These are phyloP conservation scores for Taiwanofungus camphoratus DNA, from an alignment of 1,284 basidiomycete species.

Conservation along the genomic window DNA sequence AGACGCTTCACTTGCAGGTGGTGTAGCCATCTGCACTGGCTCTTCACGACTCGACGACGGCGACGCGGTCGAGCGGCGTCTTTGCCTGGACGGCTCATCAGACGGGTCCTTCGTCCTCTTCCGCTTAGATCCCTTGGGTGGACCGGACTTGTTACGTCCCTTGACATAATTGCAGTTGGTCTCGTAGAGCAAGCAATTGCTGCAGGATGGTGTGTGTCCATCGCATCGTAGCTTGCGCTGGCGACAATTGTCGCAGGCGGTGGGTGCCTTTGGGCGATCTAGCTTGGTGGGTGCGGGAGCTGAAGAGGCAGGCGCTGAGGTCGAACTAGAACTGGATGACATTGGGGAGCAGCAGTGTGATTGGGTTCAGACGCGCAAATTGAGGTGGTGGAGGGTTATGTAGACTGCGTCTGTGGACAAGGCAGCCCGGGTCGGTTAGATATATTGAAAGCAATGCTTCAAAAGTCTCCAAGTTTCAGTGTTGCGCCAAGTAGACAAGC, in stretches of 20 bases:
- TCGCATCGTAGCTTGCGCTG: conserved; percentile 2
- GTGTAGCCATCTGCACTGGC: background rate
- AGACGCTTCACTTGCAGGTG: background rate
- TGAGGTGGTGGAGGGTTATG: too few relatives aligned
- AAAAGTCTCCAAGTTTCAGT: too few relatives aligned
- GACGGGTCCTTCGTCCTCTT: background rate
- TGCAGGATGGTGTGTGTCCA: background rate
- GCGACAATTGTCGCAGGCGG: background rate
- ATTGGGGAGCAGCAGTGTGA: too few relatives aligned
- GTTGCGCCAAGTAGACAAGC: too few relatives aligned
- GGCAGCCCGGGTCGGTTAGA: too few relatives aligned
- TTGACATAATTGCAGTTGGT: background rate
- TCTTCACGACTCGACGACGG: too few relatives aligned
- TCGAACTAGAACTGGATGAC: background rate
- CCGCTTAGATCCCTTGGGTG: conserved; percentile 1
- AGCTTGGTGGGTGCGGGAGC: background rate
- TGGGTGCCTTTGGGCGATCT: background rate
- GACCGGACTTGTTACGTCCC: conserved; percentile 1
- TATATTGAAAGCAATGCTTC: too few relatives aligned
- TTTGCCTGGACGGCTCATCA: background rate
- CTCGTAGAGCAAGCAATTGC: conserved; percentile 2
- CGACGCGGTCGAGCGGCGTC: background rate
- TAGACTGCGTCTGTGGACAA: too few relatives aligned
- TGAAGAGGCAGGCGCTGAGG: too few relatives aligned
- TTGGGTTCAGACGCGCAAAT: too few relatives aligned